A percentile compares a stretch with the other conserved stretches of the same genome.
phyloP scores from a whole-genome alignment of 2,329 filamentous ascomycete species.

The Fonsecaea erecta region DNA sequence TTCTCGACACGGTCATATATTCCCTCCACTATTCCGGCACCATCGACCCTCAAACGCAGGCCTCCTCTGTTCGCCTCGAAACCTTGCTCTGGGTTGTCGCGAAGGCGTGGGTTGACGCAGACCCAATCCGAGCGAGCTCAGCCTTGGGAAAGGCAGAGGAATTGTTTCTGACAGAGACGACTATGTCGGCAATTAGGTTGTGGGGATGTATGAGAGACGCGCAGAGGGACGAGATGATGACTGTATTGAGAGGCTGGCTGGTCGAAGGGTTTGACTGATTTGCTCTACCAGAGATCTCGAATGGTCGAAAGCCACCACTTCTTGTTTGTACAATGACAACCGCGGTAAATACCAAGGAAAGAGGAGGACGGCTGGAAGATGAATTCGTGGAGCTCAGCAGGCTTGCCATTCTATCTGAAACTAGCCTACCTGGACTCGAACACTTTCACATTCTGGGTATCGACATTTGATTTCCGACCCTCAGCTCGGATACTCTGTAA shows the following conservation, averaged over 20 bases:
- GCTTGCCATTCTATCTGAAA: background rate
- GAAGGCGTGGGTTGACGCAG: too few species aligned
- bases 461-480: background rate
- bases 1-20: too few species aligned
- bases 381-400: background rate
- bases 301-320: background rate
- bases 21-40: too few species aligned
- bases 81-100: too few species aligned
- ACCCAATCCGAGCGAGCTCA: too few species aligned
- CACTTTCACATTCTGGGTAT: background rate
- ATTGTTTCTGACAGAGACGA: background rate
- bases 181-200: background rate
- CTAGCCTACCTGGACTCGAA: background rate
- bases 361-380: background rate
- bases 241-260: background rate
- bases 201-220: background rate
- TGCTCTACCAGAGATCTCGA: background rate
- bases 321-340: background rate
- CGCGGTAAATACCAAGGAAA: background rate
- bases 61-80: too few species aligned
- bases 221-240: background rate
- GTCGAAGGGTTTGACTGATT: too few species aligned
- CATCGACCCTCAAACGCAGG: too few species aligned
- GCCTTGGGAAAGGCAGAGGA: too few species aligned
- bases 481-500: background rate